Evolutionary conservation across 768 basidiomycete genomes (phyloP).

Genomic region (Xerocomellus intermedius): DNA sequence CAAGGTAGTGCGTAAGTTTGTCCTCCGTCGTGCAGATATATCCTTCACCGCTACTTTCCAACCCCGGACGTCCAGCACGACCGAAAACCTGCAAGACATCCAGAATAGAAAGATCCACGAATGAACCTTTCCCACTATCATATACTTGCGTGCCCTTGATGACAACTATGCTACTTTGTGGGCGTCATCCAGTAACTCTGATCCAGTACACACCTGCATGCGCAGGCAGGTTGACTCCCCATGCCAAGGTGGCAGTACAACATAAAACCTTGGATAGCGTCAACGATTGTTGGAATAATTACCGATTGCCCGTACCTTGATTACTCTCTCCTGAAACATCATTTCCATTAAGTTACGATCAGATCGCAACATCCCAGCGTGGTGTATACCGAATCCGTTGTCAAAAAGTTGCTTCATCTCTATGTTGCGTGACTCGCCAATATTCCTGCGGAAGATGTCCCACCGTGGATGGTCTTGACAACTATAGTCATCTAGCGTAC

Average conservation of each 20-base stretch:
- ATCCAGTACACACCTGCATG: constrained; percentile 70
- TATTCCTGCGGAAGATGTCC: constrained; percentile 69
- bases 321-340: constrained; percentile 86
- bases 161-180: constrained; percentile 52
- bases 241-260: constrained; percentile 97
- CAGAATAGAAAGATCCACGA: constrained; percentile 89
- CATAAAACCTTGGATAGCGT: constrained; percentile 71
- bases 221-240: constrained; percentile 99
- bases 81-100: constrained; percentile 99
- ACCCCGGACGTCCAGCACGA: constrained; percentile 84
- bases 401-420: constrained; percentile 97
- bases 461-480: constrained; percentile 80
- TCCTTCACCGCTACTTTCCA: constrained; percentile 92
- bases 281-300: neutral
- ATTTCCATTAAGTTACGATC: constrained; percentile 95
- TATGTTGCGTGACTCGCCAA: constrained; percentile 84
- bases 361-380: constrained; percentile 94
- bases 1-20: constrained; percentile 87
- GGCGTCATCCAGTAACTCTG: constrained; percentile 2
- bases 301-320: constrained; percentile 61
- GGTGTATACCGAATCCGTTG: constrained; percentile 93
- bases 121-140: constrained; percentile 84
- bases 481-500: constrained; percentile 72
- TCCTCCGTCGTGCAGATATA: constrained; percentile 96
- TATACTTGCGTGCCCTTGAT: constrained; percentile 99